phyloP scores from a whole-genome alignment of 2,329 filamentous ascomycete genomes.

The Fusarium torreyae region DNA sequence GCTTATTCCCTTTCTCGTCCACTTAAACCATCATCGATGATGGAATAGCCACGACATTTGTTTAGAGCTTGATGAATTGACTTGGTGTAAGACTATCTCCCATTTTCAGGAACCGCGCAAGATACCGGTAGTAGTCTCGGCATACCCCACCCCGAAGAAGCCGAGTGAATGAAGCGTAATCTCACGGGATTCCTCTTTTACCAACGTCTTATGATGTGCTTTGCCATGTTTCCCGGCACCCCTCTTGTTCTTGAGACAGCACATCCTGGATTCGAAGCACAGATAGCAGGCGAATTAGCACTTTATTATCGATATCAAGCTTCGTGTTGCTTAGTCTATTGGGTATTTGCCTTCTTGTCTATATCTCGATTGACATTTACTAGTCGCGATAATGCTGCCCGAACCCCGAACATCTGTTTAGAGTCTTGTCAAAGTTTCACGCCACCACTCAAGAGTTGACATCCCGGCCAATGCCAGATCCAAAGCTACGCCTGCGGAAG shows the following conservation, averaged over 20 bases:
- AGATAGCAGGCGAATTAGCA: background rate
- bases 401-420: background rate
- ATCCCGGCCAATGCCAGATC: background rate
- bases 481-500: background rate
- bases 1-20: background rate
- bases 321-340: too few species aligned
- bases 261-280: background rate
- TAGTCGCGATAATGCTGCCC: constrained; percentile 8
- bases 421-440: background rate
- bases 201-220: constrained; percentile 17
- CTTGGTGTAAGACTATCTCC: constrained; percentile 1
- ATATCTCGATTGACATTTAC: too few species aligned
- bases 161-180: background rate
- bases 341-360: too few species aligned
- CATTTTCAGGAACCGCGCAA: too few species aligned
- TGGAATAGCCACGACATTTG: constrained; percentile 2
- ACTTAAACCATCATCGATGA: constrained; percentile 3
- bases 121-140: constrained; percentile 2
- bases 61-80: background rate
- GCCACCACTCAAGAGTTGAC: constrained; percentile 7
- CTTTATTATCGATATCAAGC: too few species aligned
- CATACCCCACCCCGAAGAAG: constrained; percentile 10
- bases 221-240: background rate
- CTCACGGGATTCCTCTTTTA: constrained; percentile 29
- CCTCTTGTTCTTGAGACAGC: background rate